Base-by-base conservation (phyloP, 1,139 yeast species). In the Geotrichum citri-aurantii region DNA sequence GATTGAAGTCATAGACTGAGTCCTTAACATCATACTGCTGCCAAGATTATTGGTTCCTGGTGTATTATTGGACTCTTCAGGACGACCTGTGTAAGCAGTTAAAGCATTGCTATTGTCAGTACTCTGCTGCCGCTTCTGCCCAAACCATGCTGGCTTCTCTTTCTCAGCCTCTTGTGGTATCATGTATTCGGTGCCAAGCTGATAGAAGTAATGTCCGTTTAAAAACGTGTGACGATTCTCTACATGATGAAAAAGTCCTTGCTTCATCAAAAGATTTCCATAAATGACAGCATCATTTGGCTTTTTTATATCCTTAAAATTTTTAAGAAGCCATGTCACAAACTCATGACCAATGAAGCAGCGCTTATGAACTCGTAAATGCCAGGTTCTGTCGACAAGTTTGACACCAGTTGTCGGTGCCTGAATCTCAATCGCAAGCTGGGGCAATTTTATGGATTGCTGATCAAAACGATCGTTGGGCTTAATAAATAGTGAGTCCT, bases 201-300 rank as follows among this genome's bases (percentile, higher is more conserved):
- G 86, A 69, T 93, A 93, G 69, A 92, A 92, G 69, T 91, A 93
- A 69, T 93, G 92, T 0, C 99, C 99, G 73, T 92, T 96, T 57
- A 91, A 74, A 63, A 93, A 88, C 1, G 87, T 83, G 68, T 93
- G 98, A 50, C 93, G 80, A 52, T 82, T 78, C 62, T 88, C 91
- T 31, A 90, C 97, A 68, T 93, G 98, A 33, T 75, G 79, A 70
- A 93, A 84, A 27, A 93, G 69, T 0, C 88, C 89, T 55, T 77
- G 77, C 14, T 82, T 80, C 95, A 89, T 86, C 54, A 92, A 73
- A 14, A 74, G 70, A 65, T 90, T 93, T 0, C 97, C 99, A 70
- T 78, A 93, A 12, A 76, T 79, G 0, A 85, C 82, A 0, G 98
- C 98, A 21, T 86, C 93, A 33, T 90, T 97, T 61, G 95, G 76